Conservation (phyloP, 192 early-diverging fungal genomes). For the Coemansia sp. region DNA sequence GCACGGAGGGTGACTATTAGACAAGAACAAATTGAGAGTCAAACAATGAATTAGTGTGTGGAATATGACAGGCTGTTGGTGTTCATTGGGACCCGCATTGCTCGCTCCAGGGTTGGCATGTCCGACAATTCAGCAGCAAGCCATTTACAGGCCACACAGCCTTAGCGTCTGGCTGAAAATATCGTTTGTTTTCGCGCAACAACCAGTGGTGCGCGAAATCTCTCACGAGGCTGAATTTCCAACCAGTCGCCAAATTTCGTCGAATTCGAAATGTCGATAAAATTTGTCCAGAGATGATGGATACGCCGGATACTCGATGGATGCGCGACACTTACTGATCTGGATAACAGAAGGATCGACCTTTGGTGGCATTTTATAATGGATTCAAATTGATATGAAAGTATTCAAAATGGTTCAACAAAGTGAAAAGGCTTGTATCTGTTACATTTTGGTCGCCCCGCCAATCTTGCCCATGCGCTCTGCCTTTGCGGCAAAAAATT, state of each 20-base stretch:
- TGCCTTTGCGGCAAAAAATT: not conserved
- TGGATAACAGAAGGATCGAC: constrained; percentile 80
- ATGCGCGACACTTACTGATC: constrained; percentile 57
- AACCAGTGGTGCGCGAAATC: not conserved
- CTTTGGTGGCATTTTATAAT: constrained; percentile 82
- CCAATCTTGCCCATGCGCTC: not conserved
- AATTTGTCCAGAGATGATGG: not conserved
- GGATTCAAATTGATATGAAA: constrained; percentile 1
- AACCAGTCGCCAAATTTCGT: constrained; percentile 19
- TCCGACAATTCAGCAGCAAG: not conserved
- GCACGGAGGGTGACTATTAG: constrained; percentile 84
- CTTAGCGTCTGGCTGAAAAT: not conserved
- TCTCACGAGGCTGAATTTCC: not conserved
- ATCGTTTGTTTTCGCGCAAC: not conserved
- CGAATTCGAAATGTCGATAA: constrained; percentile 9
- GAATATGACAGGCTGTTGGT: not conserved
- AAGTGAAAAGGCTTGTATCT: constrained; percentile 4
- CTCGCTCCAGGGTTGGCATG: not conserved
- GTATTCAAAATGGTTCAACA: constrained; percentile 8
- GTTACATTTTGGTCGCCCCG: not conserved
- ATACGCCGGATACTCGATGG: constrained; percentile 19
- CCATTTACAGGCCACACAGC: not conserved
- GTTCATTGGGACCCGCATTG: not conserved
- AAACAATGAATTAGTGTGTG: not conserved
- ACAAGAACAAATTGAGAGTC: not conserved